These are phyloP conservation scores for Pseudoneurospora amorphoporcata DNA, from an alignment of 495 filamentous ascomycete species.

Conservation along the genomic window DNA sequence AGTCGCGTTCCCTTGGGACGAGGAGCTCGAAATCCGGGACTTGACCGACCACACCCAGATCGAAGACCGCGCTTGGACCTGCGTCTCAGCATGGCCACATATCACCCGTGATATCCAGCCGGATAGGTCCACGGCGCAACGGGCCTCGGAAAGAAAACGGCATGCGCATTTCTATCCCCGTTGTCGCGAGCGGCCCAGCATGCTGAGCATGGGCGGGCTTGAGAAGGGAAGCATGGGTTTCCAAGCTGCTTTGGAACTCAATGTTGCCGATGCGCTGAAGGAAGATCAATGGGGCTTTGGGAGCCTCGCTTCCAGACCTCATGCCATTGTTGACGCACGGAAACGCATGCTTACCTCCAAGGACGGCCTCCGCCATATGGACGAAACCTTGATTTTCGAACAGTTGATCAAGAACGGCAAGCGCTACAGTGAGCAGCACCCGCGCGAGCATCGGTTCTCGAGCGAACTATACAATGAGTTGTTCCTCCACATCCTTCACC, in stretches of 20 bases:
- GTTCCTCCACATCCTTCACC: constrained; percentile 47
- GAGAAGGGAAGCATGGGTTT: constrained; percentile 71
- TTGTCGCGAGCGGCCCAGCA: constrained; percentile 55
- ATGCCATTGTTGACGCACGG: constrained; percentile 35
- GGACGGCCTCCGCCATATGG: constrained; percentile 39
- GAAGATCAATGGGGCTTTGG: constrained; percentile 41
- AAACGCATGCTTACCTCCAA: constrained; percentile 38
- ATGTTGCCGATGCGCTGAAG: constrained; percentile 51
- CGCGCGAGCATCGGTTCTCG: constrained; percentile 26
- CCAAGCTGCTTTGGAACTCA: constrained; percentile 58
- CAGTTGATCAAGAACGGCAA: constrained; percentile 38
- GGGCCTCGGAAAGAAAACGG: constrained; percentile 28
- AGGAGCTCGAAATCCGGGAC: constrained; percentile 49
- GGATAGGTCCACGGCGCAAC: constrained; percentile 26
- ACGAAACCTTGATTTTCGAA: constrained; percentile 42
- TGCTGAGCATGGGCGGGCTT: constrained; percentile 62
- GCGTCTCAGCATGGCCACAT: constrained; percentile 41
- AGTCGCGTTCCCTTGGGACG: constrained; percentile 62
- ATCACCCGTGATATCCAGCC: constrained; percentile 33
- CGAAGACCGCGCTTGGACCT: constrained; percentile 44
- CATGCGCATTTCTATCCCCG: constrained; percentile 47
- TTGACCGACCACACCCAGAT: constrained; percentile 52
- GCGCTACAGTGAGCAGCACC: constrained; percentile 32
- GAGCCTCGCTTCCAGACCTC: constrained; percentile 30
- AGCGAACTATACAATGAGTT: constrained; percentile 49